Conservation (phyloP, 1,284 basidiomycete species). For the Cystobasidium sp. region DNA sequence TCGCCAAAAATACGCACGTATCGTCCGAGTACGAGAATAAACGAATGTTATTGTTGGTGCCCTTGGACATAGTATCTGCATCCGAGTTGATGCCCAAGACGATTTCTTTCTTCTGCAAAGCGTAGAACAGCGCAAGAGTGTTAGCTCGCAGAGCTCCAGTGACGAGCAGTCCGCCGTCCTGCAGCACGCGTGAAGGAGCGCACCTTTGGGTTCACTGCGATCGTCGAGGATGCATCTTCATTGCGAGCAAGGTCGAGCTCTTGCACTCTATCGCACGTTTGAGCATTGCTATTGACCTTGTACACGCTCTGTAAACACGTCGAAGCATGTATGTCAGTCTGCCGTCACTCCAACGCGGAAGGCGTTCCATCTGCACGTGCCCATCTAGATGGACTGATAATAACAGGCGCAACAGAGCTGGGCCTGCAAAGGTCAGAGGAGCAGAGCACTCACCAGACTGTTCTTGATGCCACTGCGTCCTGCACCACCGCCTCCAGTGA, state of each 20-base stretch:
- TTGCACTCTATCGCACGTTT: conserved; percentile 64
- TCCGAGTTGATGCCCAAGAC: conserved; percentile 85
- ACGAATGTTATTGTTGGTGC: conserved; percentile 80
- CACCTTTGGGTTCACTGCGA: conserved; percentile 72
- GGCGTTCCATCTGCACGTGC: conserved; percentile 13
- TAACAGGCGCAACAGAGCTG: no score
- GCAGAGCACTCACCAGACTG: conserved; percentile 68
- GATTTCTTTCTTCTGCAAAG: conserved; percentile 62
- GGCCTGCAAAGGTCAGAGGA: no score
- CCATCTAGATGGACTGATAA: neutral
- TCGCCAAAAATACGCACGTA: conserved; percentile 60
- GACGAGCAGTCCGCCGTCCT: conserved; percentile 11
- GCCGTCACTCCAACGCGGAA: neutral
- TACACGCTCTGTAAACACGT: conserved; percentile 45
- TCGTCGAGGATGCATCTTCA: conserved; percentile 93
- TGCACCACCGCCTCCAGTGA: conserved; percentile 89
- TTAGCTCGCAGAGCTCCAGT: conserved; percentile 8
- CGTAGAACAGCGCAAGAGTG: no score
- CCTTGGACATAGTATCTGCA: conserved; percentile 65
- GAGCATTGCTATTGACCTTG: conserved; percentile 32
- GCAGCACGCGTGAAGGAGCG: conserved; percentile 42
- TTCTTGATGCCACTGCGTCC: conserved; percentile 86
- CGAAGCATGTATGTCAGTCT: neutral
- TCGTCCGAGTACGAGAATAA: conserved; percentile 68
- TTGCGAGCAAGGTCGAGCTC: conserved; percentile 76